Percentiles rank a stretch among this genome's conserved stretches.
These are phyloP conservation scores for Exophiala dermatitidis DNA, from an alignment of 2,329 filamentous ascomycete genomes.

Conservation along the genomic window DNA sequence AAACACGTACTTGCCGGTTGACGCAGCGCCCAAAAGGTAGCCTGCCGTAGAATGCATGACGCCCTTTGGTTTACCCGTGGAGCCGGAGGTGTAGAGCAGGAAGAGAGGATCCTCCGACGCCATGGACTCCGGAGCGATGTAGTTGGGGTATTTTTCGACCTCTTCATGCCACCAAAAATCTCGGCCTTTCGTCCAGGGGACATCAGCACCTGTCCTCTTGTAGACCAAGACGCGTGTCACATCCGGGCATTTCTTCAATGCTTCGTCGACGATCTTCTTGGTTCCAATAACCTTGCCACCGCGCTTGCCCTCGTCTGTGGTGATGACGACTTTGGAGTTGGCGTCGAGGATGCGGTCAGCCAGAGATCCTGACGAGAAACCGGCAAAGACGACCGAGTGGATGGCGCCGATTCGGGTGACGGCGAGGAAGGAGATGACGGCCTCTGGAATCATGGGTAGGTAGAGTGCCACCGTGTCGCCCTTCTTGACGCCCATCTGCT, in stretches of 20 bases:
- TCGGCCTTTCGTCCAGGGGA: conserved; percentile 81
- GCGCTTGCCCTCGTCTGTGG: conserved; percentile 93
- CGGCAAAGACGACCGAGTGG: conserved; percentile 95
- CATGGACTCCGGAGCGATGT: conserved; percentile 82
- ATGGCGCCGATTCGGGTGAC: conserved; percentile 88
- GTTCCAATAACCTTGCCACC: conserved; percentile 95
- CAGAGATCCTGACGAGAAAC: conserved; percentile 93
- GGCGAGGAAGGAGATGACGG: conserved; percentile 81
- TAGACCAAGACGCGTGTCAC: conserved; percentile 81
- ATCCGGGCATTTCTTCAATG: conserved; percentile 88
- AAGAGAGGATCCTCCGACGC: conserved; percentile 94
- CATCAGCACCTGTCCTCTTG: conserved; percentile 88
- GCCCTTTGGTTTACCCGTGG: conserved; percentile 97
- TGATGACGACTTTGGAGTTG: conserved; percentile 87
- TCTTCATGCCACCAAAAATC: conserved; percentile 99
- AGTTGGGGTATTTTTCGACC: conserved; percentile 90
- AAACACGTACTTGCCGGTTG: conserved; percentile 97
- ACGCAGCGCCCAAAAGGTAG: conserved; percentile 86
- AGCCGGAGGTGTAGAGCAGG: conserved; percentile 95
- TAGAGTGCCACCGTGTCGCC: conserved; percentile 97
- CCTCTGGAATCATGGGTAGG: conserved; percentile 97
- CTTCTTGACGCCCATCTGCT: conserved; percentile 93
- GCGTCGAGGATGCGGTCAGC: conserved; percentile 91
- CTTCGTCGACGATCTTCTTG: conserved; percentile 96
- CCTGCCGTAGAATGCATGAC: conserved; percentile 96